Base-by-base conservation (phyloP, 2,329 filamentous ascomycete genomes). In the Cytospora leucostoma region DNA sequence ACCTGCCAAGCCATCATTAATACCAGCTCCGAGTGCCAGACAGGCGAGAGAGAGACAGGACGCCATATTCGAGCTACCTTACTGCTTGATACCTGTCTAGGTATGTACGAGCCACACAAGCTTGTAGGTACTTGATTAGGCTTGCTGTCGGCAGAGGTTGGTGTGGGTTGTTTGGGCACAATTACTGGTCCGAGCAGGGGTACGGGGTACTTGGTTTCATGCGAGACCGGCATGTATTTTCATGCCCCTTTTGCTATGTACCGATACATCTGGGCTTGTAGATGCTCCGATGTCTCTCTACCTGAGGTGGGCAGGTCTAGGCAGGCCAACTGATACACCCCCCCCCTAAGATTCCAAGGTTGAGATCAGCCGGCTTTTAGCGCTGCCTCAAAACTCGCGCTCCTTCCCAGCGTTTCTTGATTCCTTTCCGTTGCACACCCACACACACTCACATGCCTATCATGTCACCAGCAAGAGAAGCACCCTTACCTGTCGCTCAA, bases 221-320 rank as follows among this genome's bases (percentile, higher is more conserved):
- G 68, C 69, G 70, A 63, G 64, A 53, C 59, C 57, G 66, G 61
- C 59, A 72, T 70, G 71, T 74, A 73, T 62, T 66, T 64, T 67
- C 63, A 63, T 68, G 68, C 69, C 64, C 68, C 52, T 63, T 55
- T 65, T 58, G 60, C 21, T 66, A 66, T 67, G 72, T 72, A 72
- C 70, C 68, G 70, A 71, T 73, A 75, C 73, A 37, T 74, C 66
- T 54, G 61, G 62, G 68, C 38, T 32, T 44, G 6, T 11, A 69
- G 34, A 71, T 72, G 66, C 71, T 69, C 19, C 3, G 62, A 54
- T 62, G 67, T 65, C 55, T 59, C 35, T 56, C 49, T 59, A 53
- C 56, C 63, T 51, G 37, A 34, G 51, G 51, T 47, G 55, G 38
- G n/a, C 57, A 17, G 35, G 21, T 47, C 57, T 40, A 6, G 35